Evolutionary conservation across 371 early-diverging fungal species (phyloP).

Genomic region (Mucor lusitanicus): DNA sequence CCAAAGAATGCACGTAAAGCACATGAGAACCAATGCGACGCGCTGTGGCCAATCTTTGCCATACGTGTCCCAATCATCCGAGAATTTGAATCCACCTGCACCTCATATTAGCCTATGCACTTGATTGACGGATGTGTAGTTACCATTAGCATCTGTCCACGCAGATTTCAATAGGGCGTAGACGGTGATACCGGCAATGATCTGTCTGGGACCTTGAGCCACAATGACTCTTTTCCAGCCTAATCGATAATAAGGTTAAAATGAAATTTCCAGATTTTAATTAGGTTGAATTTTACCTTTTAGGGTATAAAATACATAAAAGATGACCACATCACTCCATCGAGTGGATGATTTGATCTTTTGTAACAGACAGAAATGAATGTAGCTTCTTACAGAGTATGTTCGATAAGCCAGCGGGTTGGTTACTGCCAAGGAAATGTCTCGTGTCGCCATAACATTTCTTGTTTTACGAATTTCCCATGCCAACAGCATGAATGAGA

Average conservation of each 20-base stretch:
- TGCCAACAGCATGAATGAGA: slow-evolving; percentile 70
- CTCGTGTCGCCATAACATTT: slow-evolving; percentile 63
- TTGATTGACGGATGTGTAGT: neutral
- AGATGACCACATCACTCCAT: slow-evolving; percentile 72
- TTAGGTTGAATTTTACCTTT: slow-evolving; percentile 55
- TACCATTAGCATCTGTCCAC: slow-evolving; percentile 32
- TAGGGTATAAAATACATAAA: slow-evolving; percentile 85
- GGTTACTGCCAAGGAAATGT: slow-evolving; percentile 82
- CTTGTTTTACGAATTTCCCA: slow-evolving; percentile 75
- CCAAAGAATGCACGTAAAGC: slow-evolving; percentile 74
- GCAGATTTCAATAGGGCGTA: slow-evolving; percentile 32
- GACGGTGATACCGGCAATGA: slow-evolving; percentile 55
- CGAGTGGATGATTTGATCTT: slow-evolving; percentile 71
- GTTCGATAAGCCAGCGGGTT: slow-evolving; percentile 72
- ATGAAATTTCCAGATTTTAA: neutral
- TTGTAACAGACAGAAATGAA: slow-evolving; percentile 81
- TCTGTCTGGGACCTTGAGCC: slow-evolving; percentile 85
- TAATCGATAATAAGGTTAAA: slow-evolving; percentile 15
- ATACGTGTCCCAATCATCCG: slow-evolving; percentile 29
- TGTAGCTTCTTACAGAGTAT: slow-evolving; percentile 60
- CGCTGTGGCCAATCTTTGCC: slow-evolving; percentile 41
- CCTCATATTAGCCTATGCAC: neutral
- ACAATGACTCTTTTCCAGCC: slow-evolving; percentile 87
- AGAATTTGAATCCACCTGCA: slow-evolving; percentile 26
- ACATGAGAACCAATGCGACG: slow-evolving; percentile 45